Percentiles rank a stretch among this genome's conserved stretches.
phyloP scores from a whole-genome alignment of 108 stramenopile genomes.

The Mayamaea pseudoterrestris region DNA sequence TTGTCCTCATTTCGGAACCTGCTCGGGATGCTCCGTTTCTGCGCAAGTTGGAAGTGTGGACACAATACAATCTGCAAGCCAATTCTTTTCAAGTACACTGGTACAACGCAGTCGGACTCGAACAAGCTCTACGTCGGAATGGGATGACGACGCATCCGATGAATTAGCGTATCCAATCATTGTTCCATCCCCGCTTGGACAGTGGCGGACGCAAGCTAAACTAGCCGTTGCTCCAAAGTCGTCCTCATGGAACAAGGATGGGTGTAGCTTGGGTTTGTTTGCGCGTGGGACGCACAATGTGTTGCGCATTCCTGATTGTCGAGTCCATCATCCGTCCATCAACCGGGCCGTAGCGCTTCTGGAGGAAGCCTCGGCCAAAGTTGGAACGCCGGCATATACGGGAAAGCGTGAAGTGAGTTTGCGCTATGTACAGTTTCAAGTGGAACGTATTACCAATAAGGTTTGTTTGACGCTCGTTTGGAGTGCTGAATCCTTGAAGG shows the following conservation, averaged over 20 bases:
- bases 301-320: slow-evolving; percentile 73
- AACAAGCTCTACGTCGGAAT: slow-evolving; percentile 2
- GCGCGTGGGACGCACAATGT: slow-evolving; percentile 72
- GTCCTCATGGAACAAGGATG: slow-evolving; percentile 40
- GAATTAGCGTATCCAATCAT: slow-evolving; percentile 45
- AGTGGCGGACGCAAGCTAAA: slow-evolving; percentile 80
- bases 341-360: slow-evolving; percentile 56
- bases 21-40: slow-evolving; percentile 59
- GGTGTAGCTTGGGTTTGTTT: slow-evolving; percentile 81
- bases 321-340: slow-evolving; percentile 91
- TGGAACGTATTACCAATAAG: slow-evolving; percentile 70
- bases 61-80: slow-evolving; percentile 49
- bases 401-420: slow-evolving; percentile 49
- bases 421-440: slow-evolving; percentile 67
- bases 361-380: slow-evolving; percentile 35
- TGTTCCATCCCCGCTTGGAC: slow-evolving; percentile 39
- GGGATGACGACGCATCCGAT: slow-evolving; percentile 48
- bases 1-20: slow-evolving; percentile 52
- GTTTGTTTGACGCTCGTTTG: slow-evolving; percentile 84
- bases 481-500: slow-evolving; percentile 63
- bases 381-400: slow-evolving; percentile 53
- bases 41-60: slow-evolving; percentile 30
- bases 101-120: slow-evolving; percentile 46
- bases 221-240: slow-evolving; percentile 53
- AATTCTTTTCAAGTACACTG: slow-evolving; percentile 59